Evolutionary conservation across 73 alveolate genomes (phyloP), one percentile per base, ranked within the genome.

Genomic region (Blepharisma japonicum): DNA sequence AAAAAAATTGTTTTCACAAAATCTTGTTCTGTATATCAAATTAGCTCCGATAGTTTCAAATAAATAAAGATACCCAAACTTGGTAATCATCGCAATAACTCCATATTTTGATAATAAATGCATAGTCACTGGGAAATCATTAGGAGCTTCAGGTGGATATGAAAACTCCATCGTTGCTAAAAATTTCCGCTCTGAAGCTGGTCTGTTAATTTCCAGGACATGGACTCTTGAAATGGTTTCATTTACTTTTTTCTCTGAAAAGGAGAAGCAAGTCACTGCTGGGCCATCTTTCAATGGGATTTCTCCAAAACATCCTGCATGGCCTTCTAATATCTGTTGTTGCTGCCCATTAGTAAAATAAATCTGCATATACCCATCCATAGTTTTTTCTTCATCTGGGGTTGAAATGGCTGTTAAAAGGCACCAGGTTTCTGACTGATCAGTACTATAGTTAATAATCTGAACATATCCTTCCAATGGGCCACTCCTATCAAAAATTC

Each of bases 51-150:
- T 81, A 46, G 93, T 80, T 85, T 93, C 99, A 85, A 84, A 94
- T 51, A 96, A 92, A 74, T 76, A 90, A 32, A 96, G 77, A 91
- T 87, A 91, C 25, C 98, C 98, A 21, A 86, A 78, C 88, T 96
- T 96, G 55, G 98, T 93, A 11, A 96, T 87, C 20, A 90, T 91
- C 89, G 91, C 94, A 70, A 96, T 83, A 48, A 94, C 84, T 48
- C 99, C 99, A 79, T 86, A 94, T 83, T 88, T 96, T 39, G 80
- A 89, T 66, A 82, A 87, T 23, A 94, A 77, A 71, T 96, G 97
- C 98, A 96, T 90, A 53, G 91, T 72, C 78, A 96, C 98, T 14
- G 99, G 99, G 96, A 96, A 96, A 82, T 96, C 99, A 71, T 90
- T 86, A 18, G 84, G 85, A 47, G 70, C 90, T 68, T 93, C 95